phyloP scores from a whole-genome alignment of 805 yeast species.

The Naumovozyma baii region DNA sequence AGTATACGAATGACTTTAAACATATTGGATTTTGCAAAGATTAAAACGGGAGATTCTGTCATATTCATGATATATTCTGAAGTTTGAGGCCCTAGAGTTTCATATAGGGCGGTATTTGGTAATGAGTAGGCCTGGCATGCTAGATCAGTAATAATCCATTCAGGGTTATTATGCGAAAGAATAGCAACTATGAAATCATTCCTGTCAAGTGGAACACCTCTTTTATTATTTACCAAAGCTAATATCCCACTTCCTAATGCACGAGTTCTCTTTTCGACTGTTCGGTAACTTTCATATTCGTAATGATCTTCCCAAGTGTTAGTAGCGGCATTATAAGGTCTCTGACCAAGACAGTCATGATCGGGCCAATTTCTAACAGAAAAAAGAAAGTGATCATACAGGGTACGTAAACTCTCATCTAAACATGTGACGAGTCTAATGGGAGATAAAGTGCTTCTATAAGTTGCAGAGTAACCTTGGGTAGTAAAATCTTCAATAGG shows the following conservation, averaged over 20 bases:
- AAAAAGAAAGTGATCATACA: slow-evolving; percentile 37
- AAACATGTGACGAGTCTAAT: slow-evolving; percentile 30
- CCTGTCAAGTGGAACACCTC: slow-evolving; percentile 22
- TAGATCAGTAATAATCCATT: slow-evolving; percentile 63
- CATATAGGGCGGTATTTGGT: slow-evolving; percentile 46
- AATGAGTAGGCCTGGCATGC: slow-evolving; percentile 54
- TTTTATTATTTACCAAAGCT: slow-evolving; percentile 34
- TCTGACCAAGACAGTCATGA: slow-evolving; percentile 38
- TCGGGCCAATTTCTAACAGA: slow-evolving; percentile 32
- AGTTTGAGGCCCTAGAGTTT: slow-evolving; percentile 50
- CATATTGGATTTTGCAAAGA: slow-evolving; percentile 45
- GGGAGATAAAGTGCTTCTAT: slow-evolving; percentile 35
- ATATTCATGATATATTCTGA: slow-evolving; percentile 52
- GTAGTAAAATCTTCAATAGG: slow-evolving; percentile 31
- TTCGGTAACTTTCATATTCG: slow-evolving; percentile 35
- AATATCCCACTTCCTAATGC: slow-evolving; percentile 49
- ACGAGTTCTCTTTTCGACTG: slow-evolving; percentile 36
- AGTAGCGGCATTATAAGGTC: slow-evolving; percentile 29
- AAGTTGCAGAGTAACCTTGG: slow-evolving; percentile 44
- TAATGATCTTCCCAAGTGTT: slow-evolving; percentile 35
- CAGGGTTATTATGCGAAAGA: slow-evolving; percentile 48
- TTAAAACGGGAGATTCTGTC: slow-evolving; percentile 53
- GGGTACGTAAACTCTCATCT: slow-evolving; percentile 39
- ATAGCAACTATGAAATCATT: slow-evolving; percentile 44
- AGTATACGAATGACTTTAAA: slow-evolving; percentile 39